These are phyloP conservation scores for Auricularia cornea DNA, from an alignment of 768 basidiomycete species.

Conservation along the genomic window DNA sequence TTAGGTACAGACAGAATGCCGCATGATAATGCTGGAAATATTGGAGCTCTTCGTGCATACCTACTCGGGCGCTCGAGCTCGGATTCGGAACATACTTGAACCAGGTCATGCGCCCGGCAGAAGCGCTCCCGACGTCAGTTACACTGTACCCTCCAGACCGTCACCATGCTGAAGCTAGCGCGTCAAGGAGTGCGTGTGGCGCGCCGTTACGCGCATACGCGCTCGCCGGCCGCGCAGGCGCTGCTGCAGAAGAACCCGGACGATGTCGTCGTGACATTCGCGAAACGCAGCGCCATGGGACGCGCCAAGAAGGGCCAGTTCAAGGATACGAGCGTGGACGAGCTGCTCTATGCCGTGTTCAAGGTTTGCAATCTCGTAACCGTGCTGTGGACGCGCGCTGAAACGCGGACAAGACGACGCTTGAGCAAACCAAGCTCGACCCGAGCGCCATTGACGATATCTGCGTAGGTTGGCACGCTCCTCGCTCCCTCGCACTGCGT, in stretches of 20 bases:
- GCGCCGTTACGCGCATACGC: background rate
- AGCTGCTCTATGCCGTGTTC: slow-evolving; percentile 74
- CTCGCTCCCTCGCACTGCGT: slow-evolving; percentile 11
- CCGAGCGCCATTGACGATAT: slow-evolving; percentile 73
- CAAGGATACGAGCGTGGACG: slow-evolving; percentile 82
- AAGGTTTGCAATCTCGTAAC: slow-evolving; percentile 40
- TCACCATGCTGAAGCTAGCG: no score
- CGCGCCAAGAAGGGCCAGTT: slow-evolving; percentile 86
- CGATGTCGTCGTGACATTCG: slow-evolving; percentile 86
- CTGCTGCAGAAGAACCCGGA: slow-evolving; percentile 63
- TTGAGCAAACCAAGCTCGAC: slow-evolving; percentile 58
- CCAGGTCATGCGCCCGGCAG: no score
- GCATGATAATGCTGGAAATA: no score
- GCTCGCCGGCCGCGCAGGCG: background rate
- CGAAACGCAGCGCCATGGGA: slow-evolving; percentile 83
- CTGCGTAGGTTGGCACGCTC: slow-evolving; percentile 54
- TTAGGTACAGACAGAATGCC: no score
- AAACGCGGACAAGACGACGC: slow-evolving; percentile 47
- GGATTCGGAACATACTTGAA: no score
- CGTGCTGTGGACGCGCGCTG: background rate
- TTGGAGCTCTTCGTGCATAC: no score
- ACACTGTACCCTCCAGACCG: no score
- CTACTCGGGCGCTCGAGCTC: no score
- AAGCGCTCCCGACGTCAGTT: no score
- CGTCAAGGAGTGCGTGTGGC: background rate